Evolutionary conservation across 306 rosid genomes (phyloP).

Genomic region (Rosa rugosa): DNA sequence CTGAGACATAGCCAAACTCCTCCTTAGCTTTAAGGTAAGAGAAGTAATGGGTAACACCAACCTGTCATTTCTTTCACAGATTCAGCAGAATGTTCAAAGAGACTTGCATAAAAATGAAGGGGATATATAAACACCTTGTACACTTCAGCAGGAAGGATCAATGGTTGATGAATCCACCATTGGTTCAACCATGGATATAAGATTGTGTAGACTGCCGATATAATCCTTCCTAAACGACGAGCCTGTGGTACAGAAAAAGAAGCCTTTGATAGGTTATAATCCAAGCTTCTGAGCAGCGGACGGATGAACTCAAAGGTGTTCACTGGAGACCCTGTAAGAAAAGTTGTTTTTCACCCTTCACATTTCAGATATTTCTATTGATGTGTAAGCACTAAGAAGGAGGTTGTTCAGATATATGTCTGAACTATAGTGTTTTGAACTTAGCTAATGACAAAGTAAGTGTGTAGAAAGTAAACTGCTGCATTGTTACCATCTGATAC

Average conservation of each 20-base stretch:
- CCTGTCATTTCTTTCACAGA: too few relatives aligned
- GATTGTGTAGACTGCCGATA: conserved; percentile 54
- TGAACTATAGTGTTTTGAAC: neutral
- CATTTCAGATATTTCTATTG: neutral
- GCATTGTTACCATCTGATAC: conserved; percentile 72
- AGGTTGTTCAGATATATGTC: neutral
- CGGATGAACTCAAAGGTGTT: too few relatives aligned
- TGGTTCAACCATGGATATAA: conserved; percentile 52
- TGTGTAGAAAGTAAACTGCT: neutral
- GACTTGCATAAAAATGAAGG: too few relatives aligned
- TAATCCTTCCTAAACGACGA: conserved; percentile 58
- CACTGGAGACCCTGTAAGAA: too few relatives aligned
- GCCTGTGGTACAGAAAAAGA: conserved; percentile 55
- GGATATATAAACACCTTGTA: conserved; percentile 27
- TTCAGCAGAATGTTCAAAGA: too few relatives aligned
- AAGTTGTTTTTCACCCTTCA: too few relatives aligned
- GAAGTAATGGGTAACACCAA: too few relatives aligned
- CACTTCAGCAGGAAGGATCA: conserved; percentile 85
- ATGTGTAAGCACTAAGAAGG: too few relatives aligned
- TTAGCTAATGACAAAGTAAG: neutral
- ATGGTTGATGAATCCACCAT: conserved; percentile 18
- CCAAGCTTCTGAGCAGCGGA: conserved; percentile 65
- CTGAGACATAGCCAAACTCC: too few relatives aligned
- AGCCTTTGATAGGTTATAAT: conserved; percentile 59
- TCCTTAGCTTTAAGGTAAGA: too few relatives aligned